phyloP scores from a whole-genome alignment of 2,329 filamentous ascomycete genomes.

The Trichocomaceae sp. region DNA sequence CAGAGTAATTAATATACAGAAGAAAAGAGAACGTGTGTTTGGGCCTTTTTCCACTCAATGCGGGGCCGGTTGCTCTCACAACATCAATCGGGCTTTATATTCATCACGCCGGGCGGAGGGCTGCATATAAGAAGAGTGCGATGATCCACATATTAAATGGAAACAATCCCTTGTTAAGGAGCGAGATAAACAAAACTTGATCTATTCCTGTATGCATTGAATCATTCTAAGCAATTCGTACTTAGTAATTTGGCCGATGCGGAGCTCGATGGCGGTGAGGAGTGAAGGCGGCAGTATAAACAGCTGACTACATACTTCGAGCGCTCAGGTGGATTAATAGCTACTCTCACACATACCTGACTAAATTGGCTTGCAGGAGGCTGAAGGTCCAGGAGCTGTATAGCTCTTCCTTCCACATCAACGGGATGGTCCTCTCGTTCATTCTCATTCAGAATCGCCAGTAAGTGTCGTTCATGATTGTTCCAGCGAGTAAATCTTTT shows the following conservation, averaged over 20 bases:
- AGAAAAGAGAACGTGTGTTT: constrained; percentile 49
- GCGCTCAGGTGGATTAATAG: too few species aligned
- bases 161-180: not conserved
- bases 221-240: not conserved
- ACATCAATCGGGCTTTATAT: not conserved
- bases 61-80: not conserved
- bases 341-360: too few species aligned
- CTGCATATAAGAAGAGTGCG: too few species aligned
- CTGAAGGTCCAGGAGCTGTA: not conserved
- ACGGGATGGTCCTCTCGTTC: constrained; percentile 65
- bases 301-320: too few species aligned
- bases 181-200: not conserved
- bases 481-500: constrained; percentile 8
- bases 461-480: constrained; percentile 41
- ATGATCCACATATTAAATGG: not conserved
- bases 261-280: not conserved
- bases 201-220: not conserved
- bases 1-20: constrained; percentile 34
- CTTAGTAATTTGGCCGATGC: not conserved
- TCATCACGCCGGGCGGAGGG: not conserved
- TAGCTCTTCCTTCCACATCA: not conserved
- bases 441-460: constrained; percentile 87
- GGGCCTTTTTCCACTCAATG: not conserved
- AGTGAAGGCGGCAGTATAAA: not conserved
- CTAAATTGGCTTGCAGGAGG: not conserved